phyloP scores from a whole-genome alignment of 2,329 filamentous ascomycete species.

The Colletotrichum spaethianum region DNA sequence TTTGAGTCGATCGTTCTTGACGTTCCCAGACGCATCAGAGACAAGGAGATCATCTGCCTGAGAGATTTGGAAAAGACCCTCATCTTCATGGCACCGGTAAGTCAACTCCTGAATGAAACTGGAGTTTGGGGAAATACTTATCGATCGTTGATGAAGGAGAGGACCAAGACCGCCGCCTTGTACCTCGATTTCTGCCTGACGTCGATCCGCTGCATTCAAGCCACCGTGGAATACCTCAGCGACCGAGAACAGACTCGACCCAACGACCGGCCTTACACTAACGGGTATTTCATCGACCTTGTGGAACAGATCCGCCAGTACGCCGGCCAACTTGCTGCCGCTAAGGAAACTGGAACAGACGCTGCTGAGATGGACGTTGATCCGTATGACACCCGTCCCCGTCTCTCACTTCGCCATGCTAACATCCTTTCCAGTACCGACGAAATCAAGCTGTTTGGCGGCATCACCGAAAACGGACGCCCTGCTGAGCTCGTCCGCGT shows the following conservation, averaged over 20 bases:
- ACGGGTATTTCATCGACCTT: constrained; percentile 96
- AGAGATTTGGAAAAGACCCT: constrained; percentile 95
- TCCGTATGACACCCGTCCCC: constrained; percentile 60
- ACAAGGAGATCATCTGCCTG: constrained; percentile 90
- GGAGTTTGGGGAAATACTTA: constrained; percentile 75
- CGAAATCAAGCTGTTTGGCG: constrained; percentile 85
- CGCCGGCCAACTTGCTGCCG: constrained; percentile 85
- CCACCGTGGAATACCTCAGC: constrained; percentile 87
- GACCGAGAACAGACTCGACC: constrained; percentile 89
- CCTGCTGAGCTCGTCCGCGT: constrained; percentile 88
- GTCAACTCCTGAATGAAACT: constrained; percentile 70
- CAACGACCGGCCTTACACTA: constrained; percentile 91
- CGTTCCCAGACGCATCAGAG: constrained; percentile 83
- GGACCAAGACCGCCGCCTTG: constrained; percentile 76
- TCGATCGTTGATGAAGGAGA: constrained; percentile 83
- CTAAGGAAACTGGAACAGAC: constrained; percentile 76
- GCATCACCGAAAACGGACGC: constrained; percentile 84
- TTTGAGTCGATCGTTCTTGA: constrained; percentile 86
- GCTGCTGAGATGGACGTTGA: constrained; percentile 72
- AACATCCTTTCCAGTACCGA: constrained; percentile 61
- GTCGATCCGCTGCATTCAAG: constrained; percentile 90
- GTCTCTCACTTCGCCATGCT: constrained; percentile 8
- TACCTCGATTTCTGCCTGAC: constrained; percentile 93
- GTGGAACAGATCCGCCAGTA: constrained; percentile 94
- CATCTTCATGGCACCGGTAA: constrained; percentile 93